Evolutionary conservation across 106 monocot genomes (phyloP), one percentile per base, ranked within the genome.

Genomic region (Chionographis japonica): DNA sequence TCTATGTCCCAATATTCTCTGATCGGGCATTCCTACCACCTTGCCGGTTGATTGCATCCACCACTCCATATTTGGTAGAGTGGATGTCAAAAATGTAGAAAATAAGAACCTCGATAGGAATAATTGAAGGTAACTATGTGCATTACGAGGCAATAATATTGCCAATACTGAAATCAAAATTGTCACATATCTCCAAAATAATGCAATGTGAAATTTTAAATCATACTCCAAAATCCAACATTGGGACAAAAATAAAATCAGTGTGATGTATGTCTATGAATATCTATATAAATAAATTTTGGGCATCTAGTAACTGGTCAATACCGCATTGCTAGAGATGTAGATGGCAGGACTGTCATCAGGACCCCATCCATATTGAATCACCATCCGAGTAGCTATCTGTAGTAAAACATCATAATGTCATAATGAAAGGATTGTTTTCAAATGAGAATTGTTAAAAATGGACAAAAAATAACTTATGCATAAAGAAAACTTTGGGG

Each of bases 331-430:
- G 78, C 70, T 81, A 68, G 74, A 80, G 58, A 93, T 71, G 71
- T 93, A 93, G 73, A 93, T 74, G 17, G 81, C 75, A 74, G 92
- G 85, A 64, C 92, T 93, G 68, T 93, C 92, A 79, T 93, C 92
- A 56, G 92, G 92, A 35, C 88, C 88, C 92, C 92, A 93, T 75
- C 92, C 92, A 83, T 93, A 88, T 71, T 93, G 83, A 74, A 93
- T 78, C 63, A 93, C 92, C 92, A 93, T 93, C 39, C 83, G 80
- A 39, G 92, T 93, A 60, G 92, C 88, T 74, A 93, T 93, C 92
- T 93, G 85, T 50, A 69, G 40, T 62, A 51, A 73, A 61, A 8
- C 62, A 39, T 41, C 54, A 71, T 36, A 8, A n/a, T 36, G 62
- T 27, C 35, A 11, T 15, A 55, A 11, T 41, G 37, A 11, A 61